Percentiles rank a stretch among this genome's conserved stretches.
These are phyloP conservation scores for Lanmaoa rubissima DNA, from an alignment of 768 basidiomycete genomes.

Conservation along the genomic window DNA sequence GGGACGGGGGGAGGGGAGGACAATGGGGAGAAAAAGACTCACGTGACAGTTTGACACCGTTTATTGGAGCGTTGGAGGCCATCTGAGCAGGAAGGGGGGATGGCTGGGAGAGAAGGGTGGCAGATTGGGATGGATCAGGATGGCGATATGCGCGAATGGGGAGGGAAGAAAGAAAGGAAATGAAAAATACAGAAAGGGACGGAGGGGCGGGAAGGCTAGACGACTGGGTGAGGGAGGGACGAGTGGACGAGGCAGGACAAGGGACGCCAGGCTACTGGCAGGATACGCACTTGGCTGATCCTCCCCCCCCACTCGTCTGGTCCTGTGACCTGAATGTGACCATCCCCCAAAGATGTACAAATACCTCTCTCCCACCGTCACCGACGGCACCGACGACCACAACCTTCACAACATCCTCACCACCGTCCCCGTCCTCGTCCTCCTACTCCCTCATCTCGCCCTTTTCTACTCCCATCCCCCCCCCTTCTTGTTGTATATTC, in stretches of 20 bases:
- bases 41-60: conserved; percentile 86
- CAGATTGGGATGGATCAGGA: conserved; percentile 14
- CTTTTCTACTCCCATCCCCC: not conserved
- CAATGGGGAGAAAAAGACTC: conserved; percentile 37
- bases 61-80: conserved; percentile 79
- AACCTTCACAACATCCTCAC: not conserved
- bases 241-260: conserved; percentile 25
- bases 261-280: conserved; percentile 23
- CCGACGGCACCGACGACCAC: not conserved
- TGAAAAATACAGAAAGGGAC: not conserved
- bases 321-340: conserved; percentile 35
- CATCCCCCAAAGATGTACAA: conserved; percentile 33
- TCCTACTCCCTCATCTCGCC: not conserved
- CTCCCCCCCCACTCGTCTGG: conserved; percentile 9
- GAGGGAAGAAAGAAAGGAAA: not conserved
- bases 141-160: conserved; percentile 10
- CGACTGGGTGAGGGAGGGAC: conserved; percentile 6
- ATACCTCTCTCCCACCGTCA: conserved; percentile 10
- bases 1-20: conserved; percentile 18
- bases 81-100: conserved; percentile 38
- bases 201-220: conserved; percentile 11
- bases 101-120: conserved; percentile 1
- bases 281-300: conserved; percentile 21
- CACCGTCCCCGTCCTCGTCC: not conserved
- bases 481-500: not conserved